These are phyloP conservation scores for Mucor piriformis DNA, from an alignment of 371 early-diverging fungal genomes.

Conservation along the genomic window DNA sequence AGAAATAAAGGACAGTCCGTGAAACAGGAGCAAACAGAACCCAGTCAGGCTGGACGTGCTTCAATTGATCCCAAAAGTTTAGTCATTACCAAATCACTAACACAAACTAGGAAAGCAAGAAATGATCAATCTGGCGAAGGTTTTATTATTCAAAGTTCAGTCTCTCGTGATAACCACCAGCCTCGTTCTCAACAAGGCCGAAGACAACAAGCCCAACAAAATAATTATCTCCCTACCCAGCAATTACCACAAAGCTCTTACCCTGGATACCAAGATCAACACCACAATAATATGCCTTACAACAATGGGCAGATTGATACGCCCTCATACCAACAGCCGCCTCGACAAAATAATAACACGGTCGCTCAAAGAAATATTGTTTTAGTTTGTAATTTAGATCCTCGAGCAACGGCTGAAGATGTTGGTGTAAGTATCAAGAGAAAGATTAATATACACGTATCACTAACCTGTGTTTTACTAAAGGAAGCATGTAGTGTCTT, in stretches of 20 bases:
- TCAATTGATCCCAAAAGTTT: conserved; percentile 15
- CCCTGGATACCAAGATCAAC: neutral
- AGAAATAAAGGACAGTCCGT: neutral
- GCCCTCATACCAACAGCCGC: conserved; percentile 4
- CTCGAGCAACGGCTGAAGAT: conserved; percentile 61
- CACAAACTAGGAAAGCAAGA: neutral
- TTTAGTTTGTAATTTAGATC: conserved; percentile 59
- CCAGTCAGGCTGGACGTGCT: neutral
- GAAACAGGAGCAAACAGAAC: neutral
- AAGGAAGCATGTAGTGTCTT: conserved; percentile 41
- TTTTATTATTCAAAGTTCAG: conserved; percentile 1
- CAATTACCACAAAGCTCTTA: neutral
- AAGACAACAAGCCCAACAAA: neutral
- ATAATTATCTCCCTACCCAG: conserved; percentile 2
- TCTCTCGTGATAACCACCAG: neutral
- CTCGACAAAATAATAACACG: neutral
- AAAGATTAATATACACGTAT: neutral
- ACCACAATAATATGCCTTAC: neutral
- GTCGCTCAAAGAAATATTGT: conserved; percentile 33
- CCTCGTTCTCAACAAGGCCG: neutral
- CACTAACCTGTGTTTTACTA: neutral
- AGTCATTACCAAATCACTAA: conserved; percentile 21
- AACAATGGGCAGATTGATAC: neutral
- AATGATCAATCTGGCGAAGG: neutral
- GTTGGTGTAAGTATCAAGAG: conserved; percentile 45